Evolutionary conservation across 2,329 filamentous ascomycete species (phyloP).

Genomic region (Pseudopyrenochaeta lycopersici): DNA sequence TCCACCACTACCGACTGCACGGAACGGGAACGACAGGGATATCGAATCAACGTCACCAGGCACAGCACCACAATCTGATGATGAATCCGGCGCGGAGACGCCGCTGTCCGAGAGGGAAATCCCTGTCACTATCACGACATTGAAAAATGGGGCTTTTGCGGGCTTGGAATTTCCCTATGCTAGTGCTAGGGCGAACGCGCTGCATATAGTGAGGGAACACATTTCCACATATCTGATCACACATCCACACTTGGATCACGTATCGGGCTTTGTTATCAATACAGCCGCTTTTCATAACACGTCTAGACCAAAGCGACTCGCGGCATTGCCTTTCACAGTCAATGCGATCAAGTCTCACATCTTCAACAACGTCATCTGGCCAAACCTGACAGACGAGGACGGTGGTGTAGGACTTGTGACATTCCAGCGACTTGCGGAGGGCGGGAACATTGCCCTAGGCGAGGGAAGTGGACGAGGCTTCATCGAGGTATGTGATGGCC

Average conservation of each 20-base stretch:
- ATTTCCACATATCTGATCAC: conserved; percentile 92
- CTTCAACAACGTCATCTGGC: conserved; percentile 98
- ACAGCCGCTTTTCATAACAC: conserved; percentile 85
- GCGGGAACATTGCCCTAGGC: conserved; percentile 84
- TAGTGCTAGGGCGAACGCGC: conserved; percentile 78
- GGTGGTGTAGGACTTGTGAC: conserved; percentile 92
- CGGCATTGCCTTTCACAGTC: conserved; percentile 88
- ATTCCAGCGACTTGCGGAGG: conserved; percentile 87
- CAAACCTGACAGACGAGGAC: conserved; percentile 95
- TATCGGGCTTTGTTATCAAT: conserved; percentile 91
- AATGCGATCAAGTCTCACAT: conserved; percentile 91
- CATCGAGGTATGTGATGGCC: conserved; percentile 84
- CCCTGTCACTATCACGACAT: conserved; percentile 62
- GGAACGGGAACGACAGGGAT: conserved; percentile 24
- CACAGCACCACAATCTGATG: conserved; percentile 33
- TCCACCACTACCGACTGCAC: conserved; percentile 14
- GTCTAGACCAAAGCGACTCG: conserved; percentile 81
- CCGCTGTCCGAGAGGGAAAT: conserved; percentile 35
- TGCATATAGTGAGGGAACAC: conserved; percentile 78
- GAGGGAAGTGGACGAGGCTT: conserved; percentile 84
- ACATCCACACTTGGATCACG: conserved; percentile 95
- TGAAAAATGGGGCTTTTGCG: conserved; percentile 75
- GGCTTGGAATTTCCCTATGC: conserved; percentile 75
- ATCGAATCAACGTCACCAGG: conserved; percentile 37
- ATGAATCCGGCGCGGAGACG: conserved; percentile 39